These are phyloP conservation scores for Boletus insuetus DNA, from an alignment of 768 basidiomycete species.

Conservation along the genomic window DNA sequence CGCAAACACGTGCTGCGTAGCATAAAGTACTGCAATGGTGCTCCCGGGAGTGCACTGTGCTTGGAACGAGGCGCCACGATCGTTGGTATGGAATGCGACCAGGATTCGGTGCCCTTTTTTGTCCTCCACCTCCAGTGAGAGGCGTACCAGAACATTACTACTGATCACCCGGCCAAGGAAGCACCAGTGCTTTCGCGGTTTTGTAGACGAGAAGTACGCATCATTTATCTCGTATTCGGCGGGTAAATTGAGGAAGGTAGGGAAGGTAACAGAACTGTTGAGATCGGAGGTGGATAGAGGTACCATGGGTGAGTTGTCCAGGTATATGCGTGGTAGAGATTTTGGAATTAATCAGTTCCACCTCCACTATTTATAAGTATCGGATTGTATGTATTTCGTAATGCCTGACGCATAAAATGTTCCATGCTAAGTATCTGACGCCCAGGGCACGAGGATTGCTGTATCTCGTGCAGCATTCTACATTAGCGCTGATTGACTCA, in stretches of 20 bases:
- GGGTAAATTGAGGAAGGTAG: constrained; percentile 23
- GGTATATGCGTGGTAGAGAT: neutral
- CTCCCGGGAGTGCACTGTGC: constrained; percentile 23
- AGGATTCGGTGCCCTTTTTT: constrained; percentile 21
- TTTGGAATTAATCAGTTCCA: neutral
- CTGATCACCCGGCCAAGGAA: constrained; percentile 28
- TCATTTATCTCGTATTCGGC: constrained; percentile 19
- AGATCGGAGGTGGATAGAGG: constrained; percentile 25
- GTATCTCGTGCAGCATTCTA: neutral
- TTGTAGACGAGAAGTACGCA: constrained; percentile 22
- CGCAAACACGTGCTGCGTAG: constrained; percentile 28
- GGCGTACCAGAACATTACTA: constrained; percentile 26
- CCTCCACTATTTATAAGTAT: constrained; percentile 13
- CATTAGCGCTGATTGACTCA: neutral
- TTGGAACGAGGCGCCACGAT: constrained; percentile 26
- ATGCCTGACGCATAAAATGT: neutral
- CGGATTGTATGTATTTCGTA: neutral
- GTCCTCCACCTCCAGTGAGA: constrained; percentile 29
- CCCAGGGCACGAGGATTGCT: neutral
- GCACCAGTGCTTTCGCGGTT: constrained; percentile 30
- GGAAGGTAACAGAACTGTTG: constrained; percentile 23
- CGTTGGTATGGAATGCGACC: constrained; percentile 33
- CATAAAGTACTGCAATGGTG: constrained; percentile 32
- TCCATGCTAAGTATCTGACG: neutral
- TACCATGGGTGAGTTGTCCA: constrained; percentile 15